Percentiles rank a stretch among this genome's conserved stretches.
phyloP scores from a whole-genome alignment of 768 basidiomycete species.

The Lactarius hengduanensis region DNA sequence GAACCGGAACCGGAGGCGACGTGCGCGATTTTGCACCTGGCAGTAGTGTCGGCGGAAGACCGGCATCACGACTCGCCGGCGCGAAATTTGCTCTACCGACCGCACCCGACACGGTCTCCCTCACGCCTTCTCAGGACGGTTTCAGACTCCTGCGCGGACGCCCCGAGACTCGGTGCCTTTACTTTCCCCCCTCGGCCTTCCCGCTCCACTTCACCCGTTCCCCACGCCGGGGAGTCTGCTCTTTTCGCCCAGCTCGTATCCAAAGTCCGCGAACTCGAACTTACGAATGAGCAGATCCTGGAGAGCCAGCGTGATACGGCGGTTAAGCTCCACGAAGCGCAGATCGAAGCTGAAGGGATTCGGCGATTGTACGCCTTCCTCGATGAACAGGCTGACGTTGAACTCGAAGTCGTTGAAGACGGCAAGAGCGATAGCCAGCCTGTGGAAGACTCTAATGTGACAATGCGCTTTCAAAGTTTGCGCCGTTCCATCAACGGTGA shows the following conservation, averaged over 20 bases:
- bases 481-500: slow-evolving; percentile 43
- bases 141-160: not conserved
- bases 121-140: not conserved
- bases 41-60: slow-evolving; percentile 32
- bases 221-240: slow-evolving; percentile 37
- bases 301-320: slow-evolving; percentile 63
- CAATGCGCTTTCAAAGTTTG: slow-evolving; percentile 51
- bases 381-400: slow-evolving; percentile 51
- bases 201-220: slow-evolving; percentile 3
- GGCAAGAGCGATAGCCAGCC: slow-evolving; percentile 36
- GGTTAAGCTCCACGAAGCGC: slow-evolving; percentile 62
- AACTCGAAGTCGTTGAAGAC: slow-evolving; percentile 45
- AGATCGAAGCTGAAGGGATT: slow-evolving; percentile 70
- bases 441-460: slow-evolving; percentile 36
- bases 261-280: slow-evolving; percentile 77
- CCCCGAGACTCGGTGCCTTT: slow-evolving; percentile 16
- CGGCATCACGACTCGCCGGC: not conserved
- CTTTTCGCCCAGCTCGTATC: slow-evolving; percentile 67
- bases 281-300: slow-evolving; percentile 65
- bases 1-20: slow-evolving; percentile 35
- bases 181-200: slow-evolving; percentile 31
- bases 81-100: slow-evolving; percentile 4
- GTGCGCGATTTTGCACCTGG: slow-evolving; percentile 64
- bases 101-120: slow-evolving; percentile 7
- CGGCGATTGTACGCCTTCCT: slow-evolving; percentile 68